phyloP scores from a whole-genome alignment of 176 grass and related monocot genomes.

The Cenchrus americanus region DNA sequence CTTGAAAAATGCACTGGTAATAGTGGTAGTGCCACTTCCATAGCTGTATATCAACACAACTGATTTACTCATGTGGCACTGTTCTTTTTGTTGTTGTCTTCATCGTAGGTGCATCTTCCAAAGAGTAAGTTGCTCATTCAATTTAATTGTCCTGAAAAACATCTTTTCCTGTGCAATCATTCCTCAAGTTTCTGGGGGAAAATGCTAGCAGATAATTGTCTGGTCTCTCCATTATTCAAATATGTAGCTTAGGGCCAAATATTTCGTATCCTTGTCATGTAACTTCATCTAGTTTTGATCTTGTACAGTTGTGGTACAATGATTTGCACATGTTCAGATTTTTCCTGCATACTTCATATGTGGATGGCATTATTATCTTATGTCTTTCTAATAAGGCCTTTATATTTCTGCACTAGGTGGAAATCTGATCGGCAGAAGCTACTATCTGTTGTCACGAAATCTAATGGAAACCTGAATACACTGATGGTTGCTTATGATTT shows the following conservation, averaged over 20 bases:
- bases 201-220: neutral
- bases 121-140: neutral
- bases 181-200: neutral
- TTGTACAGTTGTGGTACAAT: neutral
- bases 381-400: slow-evolving; percentile 13
- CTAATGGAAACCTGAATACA: slow-evolving; percentile 1
- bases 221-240: slow-evolving; percentile 31
- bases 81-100: neutral
- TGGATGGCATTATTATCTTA: neutral
- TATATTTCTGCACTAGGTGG: slow-evolving; percentile 6
- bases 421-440: slow-evolving; percentile 20
- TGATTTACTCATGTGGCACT: neutral
- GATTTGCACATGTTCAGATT: neutral
- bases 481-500: neutral
- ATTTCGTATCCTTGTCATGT: neutral
- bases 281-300: neutral
- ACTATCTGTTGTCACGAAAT: slow-evolving; percentile 4
- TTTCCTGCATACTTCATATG: neutral
- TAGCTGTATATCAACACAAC: slow-evolving; percentile 1
- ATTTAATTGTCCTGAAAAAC: neutral
- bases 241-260: slow-evolving; percentile 10
- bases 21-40: neutral
- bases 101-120: neutral
- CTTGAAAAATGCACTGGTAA: neutral
- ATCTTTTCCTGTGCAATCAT: neutral